Base-by-base conservation (phyloP, 495 filamentous ascomycete species). In the Penicillium argentinense region DNA sequence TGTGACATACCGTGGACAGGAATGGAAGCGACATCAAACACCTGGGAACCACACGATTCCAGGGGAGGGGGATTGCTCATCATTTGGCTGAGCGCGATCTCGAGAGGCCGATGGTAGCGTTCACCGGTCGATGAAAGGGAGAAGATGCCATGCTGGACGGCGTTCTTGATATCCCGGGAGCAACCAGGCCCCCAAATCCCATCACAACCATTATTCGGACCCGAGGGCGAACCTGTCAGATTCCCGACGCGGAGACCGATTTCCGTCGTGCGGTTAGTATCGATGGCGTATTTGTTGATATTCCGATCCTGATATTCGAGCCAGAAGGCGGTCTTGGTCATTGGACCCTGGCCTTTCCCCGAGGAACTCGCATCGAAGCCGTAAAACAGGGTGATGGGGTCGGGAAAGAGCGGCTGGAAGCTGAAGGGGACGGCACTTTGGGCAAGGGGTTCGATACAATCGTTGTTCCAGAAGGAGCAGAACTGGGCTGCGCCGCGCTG, bases 301-400 rank as follows among this genome's bases (percentile, higher is more conserved):
- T 65, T 57, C 11, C 34, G 36, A 38, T 57, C 51, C 14, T 61
- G 56, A 43, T 73, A 75, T 41, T 63, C 54, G 17, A 75, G 51
- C 72, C 72, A 75, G 17, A 60, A 75, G 11, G 59, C 57, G 6
- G 62, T 59, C 47, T 75, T 75, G 36, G 66, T 69, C 64, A 71
- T 67, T 3, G 65, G 64, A 13, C 60, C 60, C 22, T 65, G 54
- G 26, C 63, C 66, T 43, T 66, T 69, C 1, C 64, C 63, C 3
- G 56, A 60, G 3, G 49, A 30, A 22, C 59, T 64, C 23, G 64
- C 64, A 42, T 75, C 72, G 54, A 67, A 75, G 3, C 53, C 62
- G 42, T 72, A 75, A 23, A 61, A 72, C 37, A 75, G 56, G 39
- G 55, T 64, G 41, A 75, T 49, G 1, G 64, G 54, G 21, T 66